Evolutionary conservation across 2,329 filamentous ascomycete genomes (phyloP).

Genomic region (Cladophialophora exuberans): DNA sequence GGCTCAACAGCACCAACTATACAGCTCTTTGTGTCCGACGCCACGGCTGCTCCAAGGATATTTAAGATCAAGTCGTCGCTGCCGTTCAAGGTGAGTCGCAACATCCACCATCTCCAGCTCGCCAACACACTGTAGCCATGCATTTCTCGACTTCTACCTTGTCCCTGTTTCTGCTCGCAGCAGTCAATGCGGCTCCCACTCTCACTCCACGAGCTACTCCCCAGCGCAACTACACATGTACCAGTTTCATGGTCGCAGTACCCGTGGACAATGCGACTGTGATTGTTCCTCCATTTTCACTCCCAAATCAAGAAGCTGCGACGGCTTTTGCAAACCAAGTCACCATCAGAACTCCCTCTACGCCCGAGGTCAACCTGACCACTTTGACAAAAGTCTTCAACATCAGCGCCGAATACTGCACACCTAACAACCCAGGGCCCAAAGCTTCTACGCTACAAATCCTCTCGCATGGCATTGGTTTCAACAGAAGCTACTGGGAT

Average conservation of each 20-base stretch:
- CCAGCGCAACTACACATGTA: constrained; percentile 25
- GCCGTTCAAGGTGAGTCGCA: no score
- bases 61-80: no score
- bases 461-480: constrained; percentile 26
- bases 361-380: constrained; percentile 65
- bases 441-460: constrained; percentile 25
- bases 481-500: constrained; percentile 31
- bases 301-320: constrained; percentile 21
- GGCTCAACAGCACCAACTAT: no score
- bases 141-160: constrained; percentile 1
- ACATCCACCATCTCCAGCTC: no score
- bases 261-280: constrained; percentile 24
- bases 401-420: constrained; percentile 56
- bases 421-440: constrained; percentile 16
- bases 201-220: constrained; percentile 5
- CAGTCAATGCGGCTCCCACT: constrained; percentile 5
- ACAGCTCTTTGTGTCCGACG: no score
- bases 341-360: constrained; percentile 84
- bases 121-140: no score
- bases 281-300: constrained; percentile 22
- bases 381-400: constrained; percentile 84
- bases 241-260: constrained; percentile 23
- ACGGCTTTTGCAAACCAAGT: constrained; percentile 55
- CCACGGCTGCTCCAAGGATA: no score
- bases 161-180: constrained; percentile 10